Conservation (phyloP, 495 filamentous ascomycete genomes). For the Friedmanniomyces simplex region DNA sequence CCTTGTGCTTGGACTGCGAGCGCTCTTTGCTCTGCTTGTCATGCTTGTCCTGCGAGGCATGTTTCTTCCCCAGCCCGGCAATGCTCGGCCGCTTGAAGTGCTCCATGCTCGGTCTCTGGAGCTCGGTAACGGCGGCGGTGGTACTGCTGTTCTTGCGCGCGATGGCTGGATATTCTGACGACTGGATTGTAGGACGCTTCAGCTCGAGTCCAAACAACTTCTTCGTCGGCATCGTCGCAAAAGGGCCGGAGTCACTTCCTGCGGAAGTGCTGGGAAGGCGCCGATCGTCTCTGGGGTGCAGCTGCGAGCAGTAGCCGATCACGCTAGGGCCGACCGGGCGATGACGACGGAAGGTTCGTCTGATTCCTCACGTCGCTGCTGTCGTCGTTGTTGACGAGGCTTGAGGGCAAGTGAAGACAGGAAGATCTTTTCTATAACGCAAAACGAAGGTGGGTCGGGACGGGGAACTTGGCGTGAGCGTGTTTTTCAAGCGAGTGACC, state of each 20-base stretch:
- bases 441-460: no score
- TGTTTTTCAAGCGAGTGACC: no score
- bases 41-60: not conserved
- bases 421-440: no score
- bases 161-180: not conserved
- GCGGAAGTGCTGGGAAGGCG: not conserved
- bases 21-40: slow-evolving; percentile 16
- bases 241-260: no score
- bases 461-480: no score
- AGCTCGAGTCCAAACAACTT: slow-evolving; percentile 14
- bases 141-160: not conserved
- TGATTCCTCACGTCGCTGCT: no score
- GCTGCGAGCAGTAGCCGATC: not conserved
- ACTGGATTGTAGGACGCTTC: not conserved
- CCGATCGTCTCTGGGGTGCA: not conserved
- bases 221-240: slow-evolving; percentile 6
- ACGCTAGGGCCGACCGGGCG: not conserved
- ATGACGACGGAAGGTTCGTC: not conserved
- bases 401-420: no score
- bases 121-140: not conserved
- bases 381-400: no score
- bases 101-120: slow-evolving; percentile 11
- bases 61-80: slow-evolving; percentile 6
- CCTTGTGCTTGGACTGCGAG: slow-evolving; percentile 12
- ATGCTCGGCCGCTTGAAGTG: slow-evolving; percentile 21